Base-by-base conservation (phyloP, 306 rosid species). In the Cicer yamashitae region DNA sequence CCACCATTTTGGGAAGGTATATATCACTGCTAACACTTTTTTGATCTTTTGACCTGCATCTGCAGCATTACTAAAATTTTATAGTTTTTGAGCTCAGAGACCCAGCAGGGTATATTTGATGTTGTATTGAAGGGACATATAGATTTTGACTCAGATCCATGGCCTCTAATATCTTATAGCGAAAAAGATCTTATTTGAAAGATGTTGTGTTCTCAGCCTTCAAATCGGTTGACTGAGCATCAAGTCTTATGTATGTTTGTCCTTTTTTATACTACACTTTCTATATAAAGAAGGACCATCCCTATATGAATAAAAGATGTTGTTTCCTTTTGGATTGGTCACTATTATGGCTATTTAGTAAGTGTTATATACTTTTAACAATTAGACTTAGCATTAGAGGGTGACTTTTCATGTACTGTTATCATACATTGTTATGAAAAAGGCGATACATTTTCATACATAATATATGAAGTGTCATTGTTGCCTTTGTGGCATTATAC, bases 1-100 rank as follows among this genome's bases (percentile, higher is more conserved):
- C 98, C 98, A 0, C 98, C 98, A 10, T 93, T 93, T 82, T 93
- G 98, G 98, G 96, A 96, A 77, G 98, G 96, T 93, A 81, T 60
- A 70, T 70, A 41, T 63, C 40, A 38, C 46, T 68, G 70, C 77
- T 10, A 65, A 71, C 64, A 14, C 65, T 53, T 75, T 84, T 63
- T 39, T 78, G 52, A 53, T 72, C 65, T 64, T 52, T 79, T 34
- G 57, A 34, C 59, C 62, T 38, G 67, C 68, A 50, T 78, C 20
- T 70, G 18, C 76, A 54, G 40, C 61, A 8, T 59, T 78, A 60
- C 92, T 77, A 76, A 85, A 53, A 48, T 44, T 79, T 52, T 75
- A 18, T 80, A 8, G 78, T 77, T 85, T 79, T 89, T 84, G 82
- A 84, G 69, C 72, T 67, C 86, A 93, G 98, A 93, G 86, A 93